phyloP scores from a whole-genome alignment of 2,329 filamentous ascomycete genomes.

The Hymenoscyphus fraxineus region DNA sequence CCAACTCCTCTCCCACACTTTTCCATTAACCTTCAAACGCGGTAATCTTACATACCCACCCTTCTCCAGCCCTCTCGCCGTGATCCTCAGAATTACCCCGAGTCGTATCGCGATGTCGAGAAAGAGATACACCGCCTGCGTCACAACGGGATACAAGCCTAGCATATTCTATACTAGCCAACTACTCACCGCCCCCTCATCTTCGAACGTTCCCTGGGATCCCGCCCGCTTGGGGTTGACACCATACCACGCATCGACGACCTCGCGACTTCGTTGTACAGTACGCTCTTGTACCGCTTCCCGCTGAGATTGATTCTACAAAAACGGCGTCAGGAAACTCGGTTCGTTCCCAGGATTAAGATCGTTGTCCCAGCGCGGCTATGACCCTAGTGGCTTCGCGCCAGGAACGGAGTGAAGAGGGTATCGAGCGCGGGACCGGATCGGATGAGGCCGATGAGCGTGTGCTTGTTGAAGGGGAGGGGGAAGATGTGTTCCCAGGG shows the following conservation, averaged over 20 bases:
- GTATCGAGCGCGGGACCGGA: slow-evolving; percentile 45
- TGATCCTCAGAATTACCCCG: slow-evolving; percentile 43
- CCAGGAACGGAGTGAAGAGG: slow-evolving; percentile 44
- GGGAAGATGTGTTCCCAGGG: slow-evolving; percentile 4
- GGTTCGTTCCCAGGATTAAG: slow-evolving; percentile 54
- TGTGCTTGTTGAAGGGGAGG: slow-evolving; percentile 52
- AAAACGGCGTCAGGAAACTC: slow-evolving; percentile 48
- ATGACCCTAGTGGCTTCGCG: slow-evolving; percentile 6
- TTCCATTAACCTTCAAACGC: slow-evolving; percentile 21
- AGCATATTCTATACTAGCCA: slow-evolving; percentile 42
- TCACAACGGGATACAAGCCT: slow-evolving; percentile 52
- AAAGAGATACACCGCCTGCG: slow-evolving; percentile 54
- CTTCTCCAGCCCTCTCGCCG: slow-evolving; percentile 41
- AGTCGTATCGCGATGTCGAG: slow-evolving; percentile 36
- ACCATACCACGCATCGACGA: slow-evolving; percentile 42
- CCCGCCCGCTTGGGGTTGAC: slow-evolving; percentile 37
- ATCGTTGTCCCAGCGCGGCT: slow-evolving; percentile 34
- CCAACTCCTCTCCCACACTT: slow-evolving; percentile 23
- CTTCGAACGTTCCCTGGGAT: slow-evolving; percentile 42
- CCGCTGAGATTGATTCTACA: slow-evolving; percentile 50
- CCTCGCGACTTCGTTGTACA: slow-evolving; percentile 35
- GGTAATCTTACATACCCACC: slow-evolving; percentile 48
- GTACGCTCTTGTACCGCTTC: slow-evolving; percentile 37
- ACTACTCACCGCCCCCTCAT: slow-evolving; percentile 7
- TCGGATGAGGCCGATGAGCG: slow-evolving; percentile 47